Conservation (phyloP, 2,329 filamentous ascomycete species). For the Aspergillus eucalypticola region DNA sequence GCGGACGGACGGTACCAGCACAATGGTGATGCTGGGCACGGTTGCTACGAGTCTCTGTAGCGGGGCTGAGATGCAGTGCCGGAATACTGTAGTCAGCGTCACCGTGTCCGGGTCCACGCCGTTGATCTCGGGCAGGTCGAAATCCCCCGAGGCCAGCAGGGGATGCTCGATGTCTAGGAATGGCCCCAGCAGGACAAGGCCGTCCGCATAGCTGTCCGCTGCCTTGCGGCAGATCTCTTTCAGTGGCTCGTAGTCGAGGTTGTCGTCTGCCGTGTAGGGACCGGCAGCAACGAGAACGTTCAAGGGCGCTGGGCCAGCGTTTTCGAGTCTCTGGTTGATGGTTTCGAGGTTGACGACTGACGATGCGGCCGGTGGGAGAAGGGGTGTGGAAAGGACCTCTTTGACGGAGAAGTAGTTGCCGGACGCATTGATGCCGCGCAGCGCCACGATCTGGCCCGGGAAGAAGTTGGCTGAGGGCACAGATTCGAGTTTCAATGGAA, state of each 20-base stretch:
- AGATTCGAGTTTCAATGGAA: slow-evolving; percentile 74
- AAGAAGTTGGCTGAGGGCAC: slow-evolving; percentile 79
- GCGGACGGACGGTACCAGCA: slow-evolving; percentile 79
- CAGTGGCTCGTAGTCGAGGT: slow-evolving; percentile 85
- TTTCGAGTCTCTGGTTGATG: slow-evolving; percentile 68
- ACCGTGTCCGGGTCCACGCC: slow-evolving; percentile 72
- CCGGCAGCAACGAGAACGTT: slow-evolving; percentile 78
- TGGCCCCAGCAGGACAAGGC: slow-evolving; percentile 77
- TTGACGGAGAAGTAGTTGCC: slow-evolving; percentile 79
- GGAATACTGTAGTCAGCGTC: slow-evolving; percentile 81
- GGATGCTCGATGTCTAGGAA: slow-evolving; percentile 94
- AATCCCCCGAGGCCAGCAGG: slow-evolving; percentile 75
- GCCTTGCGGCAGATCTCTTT: slow-evolving; percentile 78
- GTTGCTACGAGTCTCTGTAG: slow-evolving; percentile 69
- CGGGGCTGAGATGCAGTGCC: slow-evolving; percentile 71
- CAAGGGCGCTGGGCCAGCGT: slow-evolving; percentile 67
- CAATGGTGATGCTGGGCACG: slow-evolving; percentile 76
- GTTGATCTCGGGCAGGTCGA: slow-evolving; percentile 70
- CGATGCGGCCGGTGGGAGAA: slow-evolving; percentile 74
- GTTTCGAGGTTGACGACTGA: slow-evolving; percentile 63
- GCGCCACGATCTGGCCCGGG: slow-evolving; percentile 87
- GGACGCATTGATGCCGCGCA: slow-evolving; percentile 82
- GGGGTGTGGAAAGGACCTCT: slow-evolving; percentile 72
- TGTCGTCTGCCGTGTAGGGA: slow-evolving; percentile 89
- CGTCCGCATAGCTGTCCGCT: slow-evolving; percentile 72